phyloP scores from a whole-genome alignment of 2,329 filamentous ascomycete genomes.

The Pleurostoma richardsiae region DNA sequence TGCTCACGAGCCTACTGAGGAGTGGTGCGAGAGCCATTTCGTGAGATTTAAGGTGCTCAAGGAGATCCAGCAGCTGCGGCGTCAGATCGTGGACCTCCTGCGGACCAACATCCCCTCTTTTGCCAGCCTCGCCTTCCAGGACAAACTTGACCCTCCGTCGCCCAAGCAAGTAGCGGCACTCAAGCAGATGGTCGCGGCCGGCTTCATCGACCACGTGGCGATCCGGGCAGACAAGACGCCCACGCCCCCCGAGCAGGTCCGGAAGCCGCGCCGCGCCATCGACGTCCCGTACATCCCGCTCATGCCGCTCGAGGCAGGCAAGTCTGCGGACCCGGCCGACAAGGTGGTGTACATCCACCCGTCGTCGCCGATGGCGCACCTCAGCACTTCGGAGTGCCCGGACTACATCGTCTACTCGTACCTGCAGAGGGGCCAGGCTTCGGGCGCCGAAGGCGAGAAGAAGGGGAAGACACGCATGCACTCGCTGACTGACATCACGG shows the following conservation, averaged over 20 bases:
- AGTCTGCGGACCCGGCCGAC: conserved; percentile 40
- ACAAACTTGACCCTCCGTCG: conserved; percentile 53
- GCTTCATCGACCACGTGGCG: conserved; percentile 91
- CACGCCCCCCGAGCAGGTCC: conserved; percentile 57
- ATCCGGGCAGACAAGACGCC: conserved; percentile 86
- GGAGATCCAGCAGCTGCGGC: conserved; percentile 78
- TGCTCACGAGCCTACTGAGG: conserved; percentile 64
- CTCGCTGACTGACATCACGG: conserved; percentile 74
- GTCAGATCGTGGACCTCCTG: conserved; percentile 78
- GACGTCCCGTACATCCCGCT: conserved; percentile 90
- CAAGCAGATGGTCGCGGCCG: conserved; percentile 86
- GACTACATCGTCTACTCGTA: conserved; percentile 84
- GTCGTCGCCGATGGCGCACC: conserved; percentile 69
- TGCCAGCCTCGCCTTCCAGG: conserved; percentile 49
- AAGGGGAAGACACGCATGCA: conserved; percentile 78
- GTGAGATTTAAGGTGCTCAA: conserved; percentile 81
- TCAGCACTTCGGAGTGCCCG: conserved; percentile 69
- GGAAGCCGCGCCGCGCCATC: conserved; percentile 78
- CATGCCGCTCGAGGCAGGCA: conserved; percentile 53
- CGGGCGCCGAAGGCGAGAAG: conserved; percentile 47
- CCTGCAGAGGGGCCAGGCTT: conserved; percentile 63
- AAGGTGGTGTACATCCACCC: conserved; percentile 84
- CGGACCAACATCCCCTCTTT: conserved; percentile 66
- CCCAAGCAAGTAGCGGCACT: conserved; percentile 70
- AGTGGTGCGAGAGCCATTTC: conserved; percentile 79